Evolutionary conservation across 2,329 filamentous ascomycete genomes (phyloP).

Genomic region (Neodidymelliopsis sp.): DNA sequence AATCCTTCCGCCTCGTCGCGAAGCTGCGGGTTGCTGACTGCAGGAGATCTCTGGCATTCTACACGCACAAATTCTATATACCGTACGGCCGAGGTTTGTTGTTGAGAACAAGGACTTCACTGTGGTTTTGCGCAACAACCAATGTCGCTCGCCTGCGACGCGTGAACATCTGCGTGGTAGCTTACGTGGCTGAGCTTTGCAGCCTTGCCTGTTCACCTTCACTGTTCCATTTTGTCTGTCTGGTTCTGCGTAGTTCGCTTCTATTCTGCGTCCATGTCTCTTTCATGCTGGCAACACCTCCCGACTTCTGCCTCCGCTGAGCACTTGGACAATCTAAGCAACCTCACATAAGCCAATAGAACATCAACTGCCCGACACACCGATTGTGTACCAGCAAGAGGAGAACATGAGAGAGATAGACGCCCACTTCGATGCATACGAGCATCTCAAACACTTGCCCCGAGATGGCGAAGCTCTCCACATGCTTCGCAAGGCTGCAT

Average conservation of each 20-base stretch:
- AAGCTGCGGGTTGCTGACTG: conserved; percentile 24
- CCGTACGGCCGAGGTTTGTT: conserved; percentile 7
- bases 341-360: conserved; percentile 2
- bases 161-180: conserved; percentile 30
- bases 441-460: conserved; percentile 57
- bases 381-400: background rate
- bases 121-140: conserved; percentile 17
- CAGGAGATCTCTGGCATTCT: conserved; percentile 20
- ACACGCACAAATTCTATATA: conserved; percentile 14
- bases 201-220: conserved; percentile 21
- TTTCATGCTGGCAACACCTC: conserved; percentile 1
- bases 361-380: conserved; percentile 2
- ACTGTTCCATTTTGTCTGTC: conserved; percentile 12
- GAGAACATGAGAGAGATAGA: conserved; percentile 54
- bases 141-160: conserved; percentile 23
- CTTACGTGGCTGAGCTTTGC: conserved; percentile 34
- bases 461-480: conserved; percentile 57
- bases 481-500: conserved; percentile 80
- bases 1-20: conserved; percentile 16
- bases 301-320: conserved; percentile 3
- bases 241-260: conserved; percentile 13
- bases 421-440: conserved; percentile 58
- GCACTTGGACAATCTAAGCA: background rate
- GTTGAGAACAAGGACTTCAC: conserved; percentile 1
- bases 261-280: conserved; percentile 11